Base-by-base conservation (phyloP, 768 basidiomycete genomes). In the Serendipita sp. region DNA sequence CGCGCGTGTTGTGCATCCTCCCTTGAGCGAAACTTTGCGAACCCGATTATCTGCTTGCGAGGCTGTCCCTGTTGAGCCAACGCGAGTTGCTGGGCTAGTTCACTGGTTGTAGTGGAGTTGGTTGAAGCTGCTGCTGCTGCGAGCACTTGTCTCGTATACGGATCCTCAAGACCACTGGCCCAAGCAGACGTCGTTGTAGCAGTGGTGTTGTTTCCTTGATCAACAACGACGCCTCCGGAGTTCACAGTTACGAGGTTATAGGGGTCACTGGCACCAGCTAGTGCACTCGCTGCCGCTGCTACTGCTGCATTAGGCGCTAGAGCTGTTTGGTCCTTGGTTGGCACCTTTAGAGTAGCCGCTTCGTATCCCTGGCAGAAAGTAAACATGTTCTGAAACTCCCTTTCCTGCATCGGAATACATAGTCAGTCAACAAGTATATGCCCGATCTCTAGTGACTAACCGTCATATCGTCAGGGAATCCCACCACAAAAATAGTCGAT, bases 361-460 rank as follows among this genome's bases (percentile, higher is more conserved):
- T 98, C 96, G 69, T 98, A 99, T 11, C 93, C 96, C 0, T 81
- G 75, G 2, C 90, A 91, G 70, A 99, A 99, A 5, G 93, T 91
- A 72, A 99, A 99, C 88, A 99, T 95, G 71, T 97, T 97, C 73
- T 95, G 91, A 73, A 98, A 99, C 75, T 99, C 96, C 31, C 96
- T 91, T 76, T 98, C 96, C 93, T 97, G 67, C 2, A 62, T 58
- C 51, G 51, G 61, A 45, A 14, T 38, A 38, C 14, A 7, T 14
- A 14, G 14, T 38, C 38, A 38, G 38, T 66, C 62, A 68, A 69
- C 65, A 60, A 66, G 22, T 31, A 48, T 22, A 51, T 22, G 33
- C 61, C 5, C 26, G 31, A 4, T 43, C 9, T 5, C 38, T 14
- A 65, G 61, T 51, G 24, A 79, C 86, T 66, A 68, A 90, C 93